Evolutionary conservation across 306 rosid genomes (phyloP).

Genomic region (Carpinus fangiana): DNA sequence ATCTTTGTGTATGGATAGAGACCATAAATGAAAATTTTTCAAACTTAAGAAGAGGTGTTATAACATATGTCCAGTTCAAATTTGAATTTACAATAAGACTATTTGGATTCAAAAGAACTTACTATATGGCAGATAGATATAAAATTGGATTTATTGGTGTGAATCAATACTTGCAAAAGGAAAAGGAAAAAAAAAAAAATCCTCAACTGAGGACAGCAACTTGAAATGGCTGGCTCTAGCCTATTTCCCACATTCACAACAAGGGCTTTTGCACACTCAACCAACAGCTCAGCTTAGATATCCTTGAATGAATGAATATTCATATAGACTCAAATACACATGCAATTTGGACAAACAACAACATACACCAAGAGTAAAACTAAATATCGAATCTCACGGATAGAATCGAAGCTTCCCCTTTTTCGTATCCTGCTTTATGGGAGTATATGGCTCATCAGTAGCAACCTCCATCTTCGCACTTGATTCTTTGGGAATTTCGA

Average conservation of each 20-base stretch:
- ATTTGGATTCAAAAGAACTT: neutral
- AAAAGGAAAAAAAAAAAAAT: neutral
- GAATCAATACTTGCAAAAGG: neutral
- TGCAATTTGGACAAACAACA: conserved; percentile 14
- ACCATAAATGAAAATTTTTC: neutral
- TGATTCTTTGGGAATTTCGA: conserved; percentile 95
- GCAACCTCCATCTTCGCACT: conserved; percentile 99
- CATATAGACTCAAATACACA: neutral
- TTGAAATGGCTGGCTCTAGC: neutral
- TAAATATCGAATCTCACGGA: conserved; percentile 63
- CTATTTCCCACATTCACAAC: neutral
- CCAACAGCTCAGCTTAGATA: conserved; percentile 4
- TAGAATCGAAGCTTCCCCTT: conserved; percentile 94
- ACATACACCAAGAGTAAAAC: conserved; percentile 18
- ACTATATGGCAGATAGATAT: neutral
- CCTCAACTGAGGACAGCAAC: neutral
- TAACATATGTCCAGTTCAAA: neutral
- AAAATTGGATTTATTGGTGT: neutral
- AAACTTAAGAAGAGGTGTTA: neutral
- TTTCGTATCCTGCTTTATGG: conserved; percentile 92
- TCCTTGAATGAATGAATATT: neutral
- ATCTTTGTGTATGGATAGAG: neutral
- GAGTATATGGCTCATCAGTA: conserved; percentile 84
- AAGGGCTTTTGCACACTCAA: neutral
- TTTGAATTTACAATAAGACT: neutral